phyloP scores from a whole-genome alignment of 2,329 filamentous ascomycete genomes.

The Ascochyta pisi region DNA sequence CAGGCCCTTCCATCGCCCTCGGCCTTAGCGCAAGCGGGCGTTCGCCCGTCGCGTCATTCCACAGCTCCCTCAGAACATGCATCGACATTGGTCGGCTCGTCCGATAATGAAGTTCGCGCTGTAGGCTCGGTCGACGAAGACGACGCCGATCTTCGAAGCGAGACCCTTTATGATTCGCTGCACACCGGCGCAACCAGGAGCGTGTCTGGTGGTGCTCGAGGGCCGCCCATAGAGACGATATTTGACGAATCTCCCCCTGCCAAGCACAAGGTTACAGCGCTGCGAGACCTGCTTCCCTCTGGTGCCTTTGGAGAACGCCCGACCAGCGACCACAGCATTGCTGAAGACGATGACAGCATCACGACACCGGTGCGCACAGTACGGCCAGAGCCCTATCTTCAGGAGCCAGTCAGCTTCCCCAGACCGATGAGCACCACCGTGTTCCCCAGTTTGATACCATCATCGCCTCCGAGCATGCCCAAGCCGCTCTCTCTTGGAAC shows the following conservation, averaged over 20 bases:
- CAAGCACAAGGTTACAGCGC: constrained; percentile 53
- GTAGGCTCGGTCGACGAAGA: constrained; percentile 75
- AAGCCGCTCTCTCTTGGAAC: constrained; percentile 51
- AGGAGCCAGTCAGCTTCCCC: constrained; percentile 45
- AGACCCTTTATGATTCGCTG: constrained; percentile 78
- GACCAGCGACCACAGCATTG: constrained; percentile 53
- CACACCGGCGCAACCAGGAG: constrained; percentile 74
- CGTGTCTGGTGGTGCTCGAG: constrained; percentile 67
- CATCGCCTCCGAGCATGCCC: constrained; percentile 55
- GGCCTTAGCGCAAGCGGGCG: constrained; percentile 42
- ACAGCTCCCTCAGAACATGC: constrained; percentile 64
- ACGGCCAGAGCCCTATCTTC: constrained; percentile 46
- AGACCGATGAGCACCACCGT: constrained; percentile 43
- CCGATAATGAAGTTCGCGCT: constrained; percentile 69
- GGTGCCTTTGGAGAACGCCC: constrained; percentile 52
- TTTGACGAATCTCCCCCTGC: constrained; percentile 75
- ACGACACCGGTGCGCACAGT: constrained; percentile 56
- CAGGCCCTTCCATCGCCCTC: constrained; percentile 45
- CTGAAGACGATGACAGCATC: constrained; percentile 59
- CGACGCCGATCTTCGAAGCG: constrained; percentile 79
- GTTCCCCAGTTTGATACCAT: constrained; percentile 50
- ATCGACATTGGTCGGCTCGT: constrained; percentile 71
- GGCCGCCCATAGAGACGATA: constrained; percentile 76
- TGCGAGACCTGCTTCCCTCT: constrained; percentile 58
- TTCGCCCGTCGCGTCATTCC: constrained; percentile 60